Conservation (phyloP, 129 eudicot species). For the Pittosporum tobira region DNA sequence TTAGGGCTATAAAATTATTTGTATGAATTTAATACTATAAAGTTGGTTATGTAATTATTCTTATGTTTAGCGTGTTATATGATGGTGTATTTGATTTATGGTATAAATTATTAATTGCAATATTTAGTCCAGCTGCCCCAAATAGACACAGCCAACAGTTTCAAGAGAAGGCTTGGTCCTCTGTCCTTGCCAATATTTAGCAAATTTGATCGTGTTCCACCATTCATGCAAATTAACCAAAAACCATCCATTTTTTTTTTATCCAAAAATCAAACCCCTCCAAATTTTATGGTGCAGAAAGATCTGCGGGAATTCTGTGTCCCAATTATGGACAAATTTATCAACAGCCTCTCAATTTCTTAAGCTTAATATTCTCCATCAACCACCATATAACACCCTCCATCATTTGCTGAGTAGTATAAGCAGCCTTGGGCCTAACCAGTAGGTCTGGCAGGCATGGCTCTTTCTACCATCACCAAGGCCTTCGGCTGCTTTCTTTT, state of each 20-base stretch:
- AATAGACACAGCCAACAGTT: too few relatives aligned
- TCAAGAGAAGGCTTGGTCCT: background rate
- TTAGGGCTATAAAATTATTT: too few relatives aligned
- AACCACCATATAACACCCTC: conserved; percentile 26
- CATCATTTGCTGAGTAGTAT: conserved; percentile 12
- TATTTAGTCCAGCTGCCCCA: too few relatives aligned
- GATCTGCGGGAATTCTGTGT: conserved; percentile 11
- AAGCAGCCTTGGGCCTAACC: conserved; percentile 44
- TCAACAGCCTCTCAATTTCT: conserved; percentile 8
- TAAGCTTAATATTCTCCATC: conserved; percentile 17
- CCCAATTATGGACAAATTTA: conserved; percentile 13
- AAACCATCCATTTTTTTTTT: background rate
- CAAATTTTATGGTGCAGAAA: conserved; percentile 26
- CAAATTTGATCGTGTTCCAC: background rate
- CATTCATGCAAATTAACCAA: background rate
- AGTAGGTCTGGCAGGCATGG: conserved; percentile 14
- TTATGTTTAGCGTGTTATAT: too few relatives aligned
- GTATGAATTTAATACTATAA: too few relatives aligned
- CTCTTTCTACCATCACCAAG: conserved; percentile 30
- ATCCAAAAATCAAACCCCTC: background rate
- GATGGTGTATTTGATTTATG: too few relatives aligned
- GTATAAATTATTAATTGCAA: too few relatives aligned
- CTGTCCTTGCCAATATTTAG: background rate
- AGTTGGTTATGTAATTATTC: too few relatives aligned
- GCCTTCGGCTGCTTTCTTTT: conserved; percentile 41